Base-by-base conservation (phyloP, 768 basidiomycete genomes). In the Leccinum ochraceum region DNA sequence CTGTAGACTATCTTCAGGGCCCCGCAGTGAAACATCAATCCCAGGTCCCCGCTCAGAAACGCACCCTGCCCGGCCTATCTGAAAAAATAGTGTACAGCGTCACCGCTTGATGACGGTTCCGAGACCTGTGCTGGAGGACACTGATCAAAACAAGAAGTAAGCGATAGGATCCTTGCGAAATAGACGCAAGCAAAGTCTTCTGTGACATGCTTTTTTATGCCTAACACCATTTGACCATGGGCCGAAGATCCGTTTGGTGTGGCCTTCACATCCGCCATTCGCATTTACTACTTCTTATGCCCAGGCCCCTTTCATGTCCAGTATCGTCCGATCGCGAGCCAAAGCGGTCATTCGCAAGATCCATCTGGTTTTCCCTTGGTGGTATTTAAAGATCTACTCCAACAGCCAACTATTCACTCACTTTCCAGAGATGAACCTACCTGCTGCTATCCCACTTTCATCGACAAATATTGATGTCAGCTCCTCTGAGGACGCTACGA, bases 361-460 rank as follows among this genome's bases (percentile, higher is more conserved):
- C 26, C 17, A 28, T 39, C 32, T 30, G 24, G 22, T n/a, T 26
- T 26, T 46, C 28, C 20, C 48, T 57, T 54, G 48, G n/a, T 54
- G 20, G 22, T 39, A n/a, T 55, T 55, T 60, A 17, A 58, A 66
- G 17, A 36, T 9, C 36, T 20, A 3, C 20, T 56, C 36, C 6
- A 60, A 42, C 7, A n/a, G 51, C 44, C 22, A 16, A 7, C 20
- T 22, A 34, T 44, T 57, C 32, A n/a, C 51, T 44, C 36, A 44
- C 13, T 24, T 53, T 28, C 13, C 34, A 17, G 32, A 60, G 36
- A 63, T 66, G 64, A 46, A 44, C 24, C 14, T 44, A 6, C 11
- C 44, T 32, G n/a, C 20, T 17, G 22, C 54, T 17, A 56, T 58
- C 36, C 42, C 59, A 20, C 46, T 39, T 34, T 44, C 57, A 5